These are phyloP conservation scores for Rhodotorula kratochvilovae DNA, from an alignment of 768 basidiomycete genomes.

Conservation along the genomic window DNA sequence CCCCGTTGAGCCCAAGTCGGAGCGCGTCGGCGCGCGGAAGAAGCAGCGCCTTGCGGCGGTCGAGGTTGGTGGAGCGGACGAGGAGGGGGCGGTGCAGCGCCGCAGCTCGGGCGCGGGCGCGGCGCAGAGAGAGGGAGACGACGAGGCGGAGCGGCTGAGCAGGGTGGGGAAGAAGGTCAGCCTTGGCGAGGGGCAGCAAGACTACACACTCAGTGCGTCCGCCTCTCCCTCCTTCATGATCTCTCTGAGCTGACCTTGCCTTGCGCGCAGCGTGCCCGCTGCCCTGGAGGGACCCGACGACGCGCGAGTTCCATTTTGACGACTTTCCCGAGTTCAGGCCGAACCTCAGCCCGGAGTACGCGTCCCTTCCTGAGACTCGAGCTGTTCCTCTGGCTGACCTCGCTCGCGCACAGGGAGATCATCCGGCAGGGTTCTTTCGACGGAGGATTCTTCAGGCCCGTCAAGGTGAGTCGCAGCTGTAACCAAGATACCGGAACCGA, in stretches of 20 bases:
- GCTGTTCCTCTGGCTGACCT: too few relatives aligned
- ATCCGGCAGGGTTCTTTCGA: slow-evolving; percentile 19
- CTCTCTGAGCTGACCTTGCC: not conserved
- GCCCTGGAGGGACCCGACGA: not conserved
- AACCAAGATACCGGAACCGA: too few relatives aligned
- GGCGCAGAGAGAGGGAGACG: not conserved
- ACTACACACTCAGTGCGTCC: slow-evolving; percentile 15
- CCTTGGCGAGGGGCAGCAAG: slow-evolving; percentile 20
- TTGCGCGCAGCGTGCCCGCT: slow-evolving; percentile 3
- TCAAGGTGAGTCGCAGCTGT: too few relatives aligned
- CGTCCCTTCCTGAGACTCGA: too few relatives aligned
- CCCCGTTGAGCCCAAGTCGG: slow-evolving; percentile 4
- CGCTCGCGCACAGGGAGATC: slow-evolving; percentile 2
- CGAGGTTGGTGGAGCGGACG: not conserved
- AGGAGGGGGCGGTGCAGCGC: not conserved
- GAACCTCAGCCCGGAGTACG: slow-evolving; percentile 16
- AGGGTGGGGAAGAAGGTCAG: slow-evolving; percentile 10
- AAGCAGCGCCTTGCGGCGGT: not conserved
- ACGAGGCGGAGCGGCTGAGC: not conserved
- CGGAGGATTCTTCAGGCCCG: slow-evolving; percentile 25
- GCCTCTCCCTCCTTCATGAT: not conserved
- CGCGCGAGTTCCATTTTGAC: slow-evolving; percentile 14
- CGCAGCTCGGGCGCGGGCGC: not conserved
- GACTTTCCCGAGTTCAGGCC: slow-evolving; percentile 24
- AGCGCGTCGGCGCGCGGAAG: not conserved